A percentile compares a stretch with the other conserved stretches of the same genome.
These are phyloP conservation scores for Imleria badia DNA, from an alignment of 768 basidiomycete species.

Conservation along the genomic window DNA sequence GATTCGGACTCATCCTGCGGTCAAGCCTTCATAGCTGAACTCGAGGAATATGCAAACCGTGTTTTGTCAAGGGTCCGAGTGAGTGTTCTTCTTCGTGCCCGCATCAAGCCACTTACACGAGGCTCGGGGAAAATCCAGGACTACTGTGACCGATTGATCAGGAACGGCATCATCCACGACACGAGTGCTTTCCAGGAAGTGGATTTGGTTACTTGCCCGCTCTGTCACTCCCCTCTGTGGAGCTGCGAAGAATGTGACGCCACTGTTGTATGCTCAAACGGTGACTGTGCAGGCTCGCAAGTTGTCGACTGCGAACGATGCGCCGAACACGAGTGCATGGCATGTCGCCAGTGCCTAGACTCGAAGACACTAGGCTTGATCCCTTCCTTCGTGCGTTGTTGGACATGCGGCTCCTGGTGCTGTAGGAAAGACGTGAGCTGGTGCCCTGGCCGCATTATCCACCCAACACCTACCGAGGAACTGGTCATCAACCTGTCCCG, in stretches of 20 bases:
- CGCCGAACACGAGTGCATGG: not conserved
- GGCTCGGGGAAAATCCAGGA: not conserved
- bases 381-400: not conserved
- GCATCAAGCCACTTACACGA: not conserved
- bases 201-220: conserved; percentile 4
- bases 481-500: not conserved
- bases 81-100: too few species aligned
- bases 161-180: not conserved
- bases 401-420: not conserved
- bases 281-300: not conserved
- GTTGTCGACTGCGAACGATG: not conserved
- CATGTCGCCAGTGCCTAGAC: not conserved
- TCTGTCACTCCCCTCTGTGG: not conserved
- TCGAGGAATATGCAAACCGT: too few species aligned
- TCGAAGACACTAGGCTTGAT: not conserved
- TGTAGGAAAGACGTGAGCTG: not conserved
- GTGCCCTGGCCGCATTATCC: not conserved
- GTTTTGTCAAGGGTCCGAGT: too few species aligned
- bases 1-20: too few species aligned
- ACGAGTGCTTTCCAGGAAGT: not conserved
- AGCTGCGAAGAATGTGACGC: not conserved
- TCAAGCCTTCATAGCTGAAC: too few species aligned
- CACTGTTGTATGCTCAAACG: not conserved
- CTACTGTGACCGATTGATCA: not conserved
- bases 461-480: not conserved